phyloP scores from a whole-genome alignment of 169 alveolate species.

The Plasmodium knowlesi region DNA sequence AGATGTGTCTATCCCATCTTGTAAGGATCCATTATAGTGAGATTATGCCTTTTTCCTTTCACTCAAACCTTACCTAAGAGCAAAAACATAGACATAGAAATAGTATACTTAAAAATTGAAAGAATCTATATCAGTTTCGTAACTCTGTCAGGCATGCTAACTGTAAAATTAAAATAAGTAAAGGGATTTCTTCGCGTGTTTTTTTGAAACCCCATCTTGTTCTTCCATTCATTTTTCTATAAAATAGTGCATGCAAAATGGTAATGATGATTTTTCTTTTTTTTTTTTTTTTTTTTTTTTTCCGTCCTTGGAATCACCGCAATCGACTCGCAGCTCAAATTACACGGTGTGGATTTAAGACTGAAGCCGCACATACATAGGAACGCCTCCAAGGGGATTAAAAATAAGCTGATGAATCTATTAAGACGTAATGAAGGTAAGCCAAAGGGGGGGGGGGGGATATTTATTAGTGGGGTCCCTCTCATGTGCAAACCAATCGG shows the following conservation, averaged over 20 bases:
- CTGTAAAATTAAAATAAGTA: conserved; percentile 18
- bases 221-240: neutral
- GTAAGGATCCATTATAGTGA: neutral
- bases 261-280: neutral
- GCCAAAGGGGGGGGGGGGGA: neutral
- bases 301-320: neutral
- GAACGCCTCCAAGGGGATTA: conserved; percentile 59
- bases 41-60: neutral
- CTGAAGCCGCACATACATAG: conserved; percentile 54
- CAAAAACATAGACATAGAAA: conserved; percentile 65
- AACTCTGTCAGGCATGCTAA: conserved; percentile 57
- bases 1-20: neutral
- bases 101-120: conserved; percentile 63
- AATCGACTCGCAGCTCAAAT: conserved; percentile 23
- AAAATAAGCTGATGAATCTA: conserved; percentile 26
- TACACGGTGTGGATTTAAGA: conserved; percentile 65
- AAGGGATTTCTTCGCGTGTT: neutral
- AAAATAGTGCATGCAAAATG: neutral
- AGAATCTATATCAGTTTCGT: conserved; percentile 44
- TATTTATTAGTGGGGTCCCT: neutral
- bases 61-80: conserved; percentile 8
- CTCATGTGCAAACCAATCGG: neutral
- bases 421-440: conserved; percentile 36
- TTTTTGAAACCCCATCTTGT: neutral
- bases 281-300: neutral